phyloP scores from a whole-genome alignment of 805 yeast genomes.

The Wickerhamomyces chambardii region DNA sequence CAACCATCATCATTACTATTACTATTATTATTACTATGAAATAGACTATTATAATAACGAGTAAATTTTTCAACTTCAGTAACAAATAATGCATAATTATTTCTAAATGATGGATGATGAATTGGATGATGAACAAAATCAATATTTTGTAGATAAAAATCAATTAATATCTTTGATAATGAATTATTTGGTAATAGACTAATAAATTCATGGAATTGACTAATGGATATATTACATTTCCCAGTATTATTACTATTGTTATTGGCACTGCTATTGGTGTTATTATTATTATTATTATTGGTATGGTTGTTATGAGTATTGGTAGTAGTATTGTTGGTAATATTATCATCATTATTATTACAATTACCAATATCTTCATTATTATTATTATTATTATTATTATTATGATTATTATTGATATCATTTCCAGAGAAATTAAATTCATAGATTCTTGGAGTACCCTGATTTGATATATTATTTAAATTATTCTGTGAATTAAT shows the following conservation, averaged over 20 bases:
- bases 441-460: constrained; percentile 12
- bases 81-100: neutral
- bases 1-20: no score
- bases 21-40: no score
- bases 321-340: neutral
- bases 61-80: constrained; percentile 7
- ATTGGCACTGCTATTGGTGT: no score
- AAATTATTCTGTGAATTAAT: no score
- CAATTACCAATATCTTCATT: no score
- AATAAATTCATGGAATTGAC: neutral
- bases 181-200: neutral
- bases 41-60: no score
- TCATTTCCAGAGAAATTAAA: constrained; percentile 9
- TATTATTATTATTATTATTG: no score
- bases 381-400: no score
- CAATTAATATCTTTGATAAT: constrained; percentile 12
- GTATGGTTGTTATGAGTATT: no score
- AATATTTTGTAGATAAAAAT: constrained; percentile 17
- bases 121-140: constrained; percentile 21
- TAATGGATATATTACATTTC: neutral
- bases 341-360: no score
- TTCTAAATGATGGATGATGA: constrained; percentile 18
- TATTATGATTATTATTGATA: neutral
- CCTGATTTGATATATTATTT: no score
- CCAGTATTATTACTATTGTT: neutral